Base-by-base conservation (phyloP, 1,284 basidiomycete genomes). In the Phellinidium pouzarii region DNA sequence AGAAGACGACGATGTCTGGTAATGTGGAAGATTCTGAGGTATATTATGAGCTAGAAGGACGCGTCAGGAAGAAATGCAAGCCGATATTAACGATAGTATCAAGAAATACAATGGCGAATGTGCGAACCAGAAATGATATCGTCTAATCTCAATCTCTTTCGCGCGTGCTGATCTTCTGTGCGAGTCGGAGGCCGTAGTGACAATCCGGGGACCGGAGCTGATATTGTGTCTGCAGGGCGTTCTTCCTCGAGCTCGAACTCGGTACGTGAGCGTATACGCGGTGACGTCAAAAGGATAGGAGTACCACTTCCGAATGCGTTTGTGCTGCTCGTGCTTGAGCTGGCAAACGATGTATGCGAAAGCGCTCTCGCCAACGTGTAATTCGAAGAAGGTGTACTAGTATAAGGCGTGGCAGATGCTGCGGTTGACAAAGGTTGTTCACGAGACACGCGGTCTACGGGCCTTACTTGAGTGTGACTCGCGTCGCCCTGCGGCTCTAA, bases 101-200 rank as follows among this genome's bases (percentile, higher is more conserved):
- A 17, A 2, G 8, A 7, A n/a, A 40, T 17, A 8, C 14, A 20
- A 25, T 38, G n/a, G 26, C 68, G 58, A 45, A 55, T 42, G 36
- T 66, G 65, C 36, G 65, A 56, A 54, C 54, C 53, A 50, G 59
- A 59, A 57, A 59, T 60, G 50, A 64, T 62, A 61, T 62, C 73
- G 61, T 74, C 73, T 65, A 79, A 71, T 68, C 84, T 78, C 71
- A 81, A 82, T 75, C 84, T 76, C 75, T 87, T 87, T 67, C 76
- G 74, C 58, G 78, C 78, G 40, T 44, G 50, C 22, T 44, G 40
- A 14, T 48, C 38, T 22, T 37, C 26, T 38, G 45, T 26, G 14
- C 25, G 40, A 22, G 9, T 22, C 19, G 37, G 36, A n/a, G 34
- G 22, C 6, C 29, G 34, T 27, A 31, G 27, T 4, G 47, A 50